phyloP scores from a whole-genome alignment of 2,329 filamentous ascomycete species.

The Epichloe hybrida region DNA sequence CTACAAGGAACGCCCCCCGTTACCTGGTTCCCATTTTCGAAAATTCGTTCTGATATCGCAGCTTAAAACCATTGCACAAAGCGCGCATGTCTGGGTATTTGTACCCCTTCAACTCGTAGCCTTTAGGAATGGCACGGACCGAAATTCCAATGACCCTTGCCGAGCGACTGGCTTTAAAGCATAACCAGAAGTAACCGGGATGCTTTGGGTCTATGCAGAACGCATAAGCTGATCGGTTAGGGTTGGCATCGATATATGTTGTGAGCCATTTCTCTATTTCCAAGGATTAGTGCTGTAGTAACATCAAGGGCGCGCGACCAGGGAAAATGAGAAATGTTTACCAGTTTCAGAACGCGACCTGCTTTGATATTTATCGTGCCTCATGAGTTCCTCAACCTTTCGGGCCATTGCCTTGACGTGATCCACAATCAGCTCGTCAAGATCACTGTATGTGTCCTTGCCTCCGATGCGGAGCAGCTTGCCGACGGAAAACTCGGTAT shows the following conservation, averaged over 20 bases:
- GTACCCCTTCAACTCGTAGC: conserved; percentile 79
- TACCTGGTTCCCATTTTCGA: conserved; percentile 40
- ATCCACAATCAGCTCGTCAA: conserved; percentile 93
- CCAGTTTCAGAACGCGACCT: conserved; percentile 70
- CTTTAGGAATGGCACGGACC: conserved; percentile 84
- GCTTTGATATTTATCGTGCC: conserved; percentile 85
- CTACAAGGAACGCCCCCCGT: background rate
- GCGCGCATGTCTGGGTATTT: conserved; percentile 91
- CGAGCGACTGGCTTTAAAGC: conserved; percentile 80
- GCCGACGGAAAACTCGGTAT: conserved; percentile 90
- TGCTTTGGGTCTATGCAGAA: conserved; percentile 91
- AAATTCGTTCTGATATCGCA: conserved; percentile 56
- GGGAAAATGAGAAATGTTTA: conserved; percentile 34
- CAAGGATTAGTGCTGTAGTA: no score
- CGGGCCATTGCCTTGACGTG: conserved; percentile 96
- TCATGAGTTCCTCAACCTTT: conserved; percentile 94
- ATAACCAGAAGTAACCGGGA: conserved; percentile 88
- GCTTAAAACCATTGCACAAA: conserved; percentile 93
- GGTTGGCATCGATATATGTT: conserved; percentile 93
- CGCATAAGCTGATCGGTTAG: conserved; percentile 81
- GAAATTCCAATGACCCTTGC: conserved; percentile 65
- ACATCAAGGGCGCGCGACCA: conserved; percentile 8
- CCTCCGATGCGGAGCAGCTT: conserved; percentile 72
- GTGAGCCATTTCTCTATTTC: conserved; percentile 78
- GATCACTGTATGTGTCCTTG: conserved; percentile 85